Evolutionary conservation across 441 rosid genomes (phyloP).

Genomic region (Gossypium davidsonii): DNA sequence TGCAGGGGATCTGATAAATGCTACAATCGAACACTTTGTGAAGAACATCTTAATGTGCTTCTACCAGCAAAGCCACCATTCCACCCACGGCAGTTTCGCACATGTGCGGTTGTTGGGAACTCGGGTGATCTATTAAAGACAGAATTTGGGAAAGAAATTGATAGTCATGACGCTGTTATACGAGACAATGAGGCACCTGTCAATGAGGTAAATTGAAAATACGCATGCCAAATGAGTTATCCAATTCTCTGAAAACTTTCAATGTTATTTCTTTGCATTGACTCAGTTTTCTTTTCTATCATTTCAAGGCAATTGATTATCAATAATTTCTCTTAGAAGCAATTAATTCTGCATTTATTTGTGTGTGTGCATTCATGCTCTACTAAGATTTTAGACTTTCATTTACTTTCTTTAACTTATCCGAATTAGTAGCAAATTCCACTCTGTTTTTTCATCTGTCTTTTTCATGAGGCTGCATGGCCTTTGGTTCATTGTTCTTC

Average conservation of each 20-base stretch:
- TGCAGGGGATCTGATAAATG: conserved; percentile 83
- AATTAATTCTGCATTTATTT: background rate
- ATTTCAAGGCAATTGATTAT: background rate
- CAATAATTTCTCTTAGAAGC: background rate
- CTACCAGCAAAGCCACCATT: conserved; percentile 90
- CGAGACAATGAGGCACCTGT: conserved; percentile 98
- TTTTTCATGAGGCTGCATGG: conserved; percentile 5
- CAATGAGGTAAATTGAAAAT: conserved; percentile 46
- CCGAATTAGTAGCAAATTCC: conserved; percentile 1
- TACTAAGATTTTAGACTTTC: background rate
- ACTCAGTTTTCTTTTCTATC: background rate
- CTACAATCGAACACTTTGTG: conserved; percentile 78
- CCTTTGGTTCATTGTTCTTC: conserved; percentile 16
- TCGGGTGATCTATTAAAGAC: conserved; percentile 94
- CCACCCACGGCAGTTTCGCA: conserved; percentile 73
- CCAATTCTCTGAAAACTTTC: background rate
- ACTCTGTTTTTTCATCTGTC: background rate
- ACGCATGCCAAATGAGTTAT: background rate
- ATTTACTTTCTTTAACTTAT: background rate
- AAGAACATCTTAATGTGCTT: conserved; percentile 77
- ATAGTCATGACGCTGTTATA: conserved; percentile 87
- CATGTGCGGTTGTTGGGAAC: conserved; percentile 93
- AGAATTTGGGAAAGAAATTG: conserved; percentile 81
- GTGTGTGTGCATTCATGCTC: background rate
- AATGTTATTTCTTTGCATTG: background rate